Percentiles rank a stretch among this genome's conserved stretches.
Evolutionary conservation across 148 eudicot species (phyloP).

Genomic region (Chenopodium suecicum): DNA sequence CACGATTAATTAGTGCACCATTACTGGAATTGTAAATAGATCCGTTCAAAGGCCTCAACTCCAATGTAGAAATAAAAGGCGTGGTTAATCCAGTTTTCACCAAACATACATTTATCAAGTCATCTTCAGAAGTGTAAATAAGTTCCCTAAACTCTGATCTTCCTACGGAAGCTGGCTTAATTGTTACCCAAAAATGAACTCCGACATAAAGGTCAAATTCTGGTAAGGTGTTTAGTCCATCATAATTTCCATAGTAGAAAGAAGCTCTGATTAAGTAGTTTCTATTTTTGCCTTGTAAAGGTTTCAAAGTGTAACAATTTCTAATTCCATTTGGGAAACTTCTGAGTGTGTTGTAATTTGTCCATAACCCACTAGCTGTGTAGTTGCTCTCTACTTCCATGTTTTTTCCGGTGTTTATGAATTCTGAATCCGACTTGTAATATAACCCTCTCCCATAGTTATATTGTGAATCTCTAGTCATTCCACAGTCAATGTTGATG

Average conservation of each 20-base stretch:
- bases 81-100: slow-evolving; percentile 8
- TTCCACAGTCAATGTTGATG: slow-evolving; percentile 16
- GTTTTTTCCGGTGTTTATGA: slow-evolving; percentile 16
- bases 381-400: background rate
- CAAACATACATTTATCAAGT: slow-evolving; percentile 9
- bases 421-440: background rate
- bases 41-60: slow-evolving; percentile 13
- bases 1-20: background rate
- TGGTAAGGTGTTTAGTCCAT: background rate
- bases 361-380: background rate
- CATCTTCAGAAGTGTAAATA: background rate
- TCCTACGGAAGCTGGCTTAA: too few relatives aligned
- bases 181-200: background rate
- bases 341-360: slow-evolving; percentile 1
- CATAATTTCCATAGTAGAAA: slow-evolving; percentile 23
- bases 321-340: slow-evolving; percentile 17
- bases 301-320: slow-evolving; percentile 25
- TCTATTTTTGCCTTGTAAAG: slow-evolving; percentile 1
- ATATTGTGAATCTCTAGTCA: background rate
- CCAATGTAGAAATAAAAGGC: slow-evolving; percentile 15
- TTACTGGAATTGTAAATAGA: background rate
- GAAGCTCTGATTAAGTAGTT: slow-evolving; percentile 15
- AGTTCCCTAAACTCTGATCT: background rate
- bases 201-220: slow-evolving; percentile 14
- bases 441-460: background rate